A percentile compares a stretch with the other conserved stretches of the same genome.
Evolutionary conservation across 306 rosid genomes (phyloP).

Genomic region (Glycine latifolia): DNA sequence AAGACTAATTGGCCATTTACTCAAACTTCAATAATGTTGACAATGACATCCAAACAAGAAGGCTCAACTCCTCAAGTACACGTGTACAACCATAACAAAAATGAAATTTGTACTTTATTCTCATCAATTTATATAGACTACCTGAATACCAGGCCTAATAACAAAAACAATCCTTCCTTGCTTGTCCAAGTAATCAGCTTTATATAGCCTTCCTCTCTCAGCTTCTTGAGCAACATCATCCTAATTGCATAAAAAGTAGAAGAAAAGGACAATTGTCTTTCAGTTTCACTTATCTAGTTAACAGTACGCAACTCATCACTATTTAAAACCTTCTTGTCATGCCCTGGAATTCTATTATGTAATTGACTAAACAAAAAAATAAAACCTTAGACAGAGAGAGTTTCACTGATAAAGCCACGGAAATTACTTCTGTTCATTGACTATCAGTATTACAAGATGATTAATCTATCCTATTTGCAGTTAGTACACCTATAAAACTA

Average conservation of each 20-base stretch:
- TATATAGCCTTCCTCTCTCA: conserved; percentile 62
- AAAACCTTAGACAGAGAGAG: background rate
- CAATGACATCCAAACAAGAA: background rate
- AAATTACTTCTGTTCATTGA: background rate
- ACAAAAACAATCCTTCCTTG: conserved; percentile 77
- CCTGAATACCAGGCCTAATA: conserved; percentile 80
- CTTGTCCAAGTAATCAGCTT: conserved; percentile 73
- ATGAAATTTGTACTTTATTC: conserved; percentile 3
- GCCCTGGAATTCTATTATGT: background rate
- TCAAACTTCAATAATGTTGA: conserved; percentile 10
- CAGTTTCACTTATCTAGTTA: conserved; percentile 32
- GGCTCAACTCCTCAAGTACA: background rate
- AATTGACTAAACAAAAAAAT: background rate
- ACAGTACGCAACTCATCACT: conserved; percentile 15
- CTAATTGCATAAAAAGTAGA: conserved; percentile 43
- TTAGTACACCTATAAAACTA: background rate
- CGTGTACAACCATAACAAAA: background rate
- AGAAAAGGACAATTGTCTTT: conserved; percentile 9
- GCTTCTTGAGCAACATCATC: conserved; percentile 66
- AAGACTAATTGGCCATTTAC: background rate
- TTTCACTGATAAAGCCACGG: background rate
- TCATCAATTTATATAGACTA: conserved; percentile 40
- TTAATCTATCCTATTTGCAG: conserved; percentile 22
- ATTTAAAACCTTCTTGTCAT: conserved; percentile 28
- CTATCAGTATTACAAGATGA: background rate